Evolutionary conservation across 352 stramenopile genomes (phyloP).

Genomic region (Pythium periplocum): DNA sequence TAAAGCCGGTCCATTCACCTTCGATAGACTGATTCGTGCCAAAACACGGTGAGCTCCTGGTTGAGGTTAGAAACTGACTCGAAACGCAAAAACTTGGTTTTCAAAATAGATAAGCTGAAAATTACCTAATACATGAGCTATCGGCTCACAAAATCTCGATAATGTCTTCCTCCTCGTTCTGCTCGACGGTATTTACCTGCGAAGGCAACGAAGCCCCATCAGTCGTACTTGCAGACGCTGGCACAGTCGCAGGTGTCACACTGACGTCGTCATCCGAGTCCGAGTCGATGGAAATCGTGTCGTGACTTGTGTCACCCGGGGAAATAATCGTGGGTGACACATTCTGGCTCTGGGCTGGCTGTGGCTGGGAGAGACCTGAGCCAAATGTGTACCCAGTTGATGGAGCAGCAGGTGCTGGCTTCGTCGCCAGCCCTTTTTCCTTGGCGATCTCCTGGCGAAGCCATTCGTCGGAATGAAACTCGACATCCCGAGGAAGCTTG

Average conservation of each 20-base stretch:
- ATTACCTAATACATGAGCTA: no score
- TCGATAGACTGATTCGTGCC: no score
- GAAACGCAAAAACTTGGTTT: no score
- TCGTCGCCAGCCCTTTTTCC: constrained; percentile 22
- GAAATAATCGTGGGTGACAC: neutral
- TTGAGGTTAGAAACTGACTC: no score
- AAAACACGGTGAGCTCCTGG: no score
- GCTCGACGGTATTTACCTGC: neutral
- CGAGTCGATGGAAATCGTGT: constrained; percentile 14
- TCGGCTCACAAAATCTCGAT: constrained; percentile 13
- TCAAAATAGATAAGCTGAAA: no score
- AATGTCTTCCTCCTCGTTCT: constrained; percentile 14
- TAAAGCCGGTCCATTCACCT: no score
- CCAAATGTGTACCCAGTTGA: neutral
- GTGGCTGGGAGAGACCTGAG: neutral
- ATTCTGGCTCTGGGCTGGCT: neutral
- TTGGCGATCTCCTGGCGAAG: constrained; percentile 67
- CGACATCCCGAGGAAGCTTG: constrained; percentile 65
- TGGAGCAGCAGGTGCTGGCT: neutral
- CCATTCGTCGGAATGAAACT: constrained; percentile 65
- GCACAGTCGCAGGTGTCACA: neutral
- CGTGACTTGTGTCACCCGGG: neutral
- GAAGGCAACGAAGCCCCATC: neutral
- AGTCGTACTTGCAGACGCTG: neutral
- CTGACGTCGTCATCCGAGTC: constrained; percentile 6